Conservation (phyloP, 495 filamentous ascomycete genomes). For the Lasiosphaeria miniovina region DNA sequence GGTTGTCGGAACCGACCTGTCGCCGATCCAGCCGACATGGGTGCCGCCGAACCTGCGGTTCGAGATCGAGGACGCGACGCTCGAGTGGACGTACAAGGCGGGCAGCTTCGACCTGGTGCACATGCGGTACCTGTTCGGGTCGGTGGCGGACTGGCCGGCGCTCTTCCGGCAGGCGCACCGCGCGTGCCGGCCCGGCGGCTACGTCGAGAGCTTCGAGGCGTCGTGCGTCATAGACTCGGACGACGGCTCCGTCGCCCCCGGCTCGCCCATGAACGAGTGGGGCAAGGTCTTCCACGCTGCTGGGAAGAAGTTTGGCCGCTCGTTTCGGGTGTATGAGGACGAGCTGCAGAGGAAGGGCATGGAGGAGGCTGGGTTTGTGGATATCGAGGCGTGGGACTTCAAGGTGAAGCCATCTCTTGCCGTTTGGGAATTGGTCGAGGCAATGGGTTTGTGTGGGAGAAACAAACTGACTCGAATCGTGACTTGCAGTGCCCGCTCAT, state of each 20-base stretch:
- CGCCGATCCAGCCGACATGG: constrained; percentile 51
- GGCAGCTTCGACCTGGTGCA: constrained; percentile 60
- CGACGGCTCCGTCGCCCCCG: constrained; percentile 17
- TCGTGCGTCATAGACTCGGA: constrained; percentile 23
- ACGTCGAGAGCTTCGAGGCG: constrained; percentile 25
- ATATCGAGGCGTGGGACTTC: constrained; percentile 28
- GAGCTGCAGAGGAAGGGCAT: constrained; percentile 33
- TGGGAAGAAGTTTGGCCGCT: constrained; percentile 14
- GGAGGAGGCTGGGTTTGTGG: constrained; percentile 47
- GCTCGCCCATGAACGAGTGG: constrained; percentile 18
- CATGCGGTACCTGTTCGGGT: constrained; percentile 49
- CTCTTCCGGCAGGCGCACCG: constrained; percentile 36
- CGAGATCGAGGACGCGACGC: constrained; percentile 50
- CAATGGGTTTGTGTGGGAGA: not conserved
- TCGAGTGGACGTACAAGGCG: constrained; percentile 42
- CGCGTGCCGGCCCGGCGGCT: constrained; percentile 24
- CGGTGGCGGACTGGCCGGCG: constrained; percentile 51
- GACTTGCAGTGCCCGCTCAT: not conserved
- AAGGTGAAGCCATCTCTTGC: constrained; percentile 6
- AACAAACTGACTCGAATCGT: not conserved
- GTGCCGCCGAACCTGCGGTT: constrained; percentile 51
- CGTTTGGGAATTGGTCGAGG: not conserved
- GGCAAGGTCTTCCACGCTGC: constrained; percentile 20
- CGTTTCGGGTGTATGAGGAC: constrained; percentile 22
- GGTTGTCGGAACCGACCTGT: constrained; percentile 66